Evolutionary conservation across 2,329 filamentous ascomycete species (phyloP).

Genomic region (Ophiostoma sp.): DNA sequence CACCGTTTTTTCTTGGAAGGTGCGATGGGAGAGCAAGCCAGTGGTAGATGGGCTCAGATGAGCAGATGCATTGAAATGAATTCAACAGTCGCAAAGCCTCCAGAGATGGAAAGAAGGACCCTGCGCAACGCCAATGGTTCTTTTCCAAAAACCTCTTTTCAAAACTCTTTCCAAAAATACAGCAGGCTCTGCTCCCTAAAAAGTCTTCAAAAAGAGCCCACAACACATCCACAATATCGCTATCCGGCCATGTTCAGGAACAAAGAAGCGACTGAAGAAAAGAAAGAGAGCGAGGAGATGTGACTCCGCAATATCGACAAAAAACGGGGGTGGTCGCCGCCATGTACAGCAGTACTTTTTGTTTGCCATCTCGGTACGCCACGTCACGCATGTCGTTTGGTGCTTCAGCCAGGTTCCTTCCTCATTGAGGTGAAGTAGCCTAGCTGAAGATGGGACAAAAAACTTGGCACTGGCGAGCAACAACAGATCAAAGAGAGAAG

Average conservation of each 20-base stretch:
- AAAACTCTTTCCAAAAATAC: background rate
- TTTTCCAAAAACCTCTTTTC: background rate
- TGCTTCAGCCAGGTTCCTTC: background rate
- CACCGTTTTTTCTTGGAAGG: background rate
- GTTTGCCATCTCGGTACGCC: background rate
- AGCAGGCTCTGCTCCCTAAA: background rate
- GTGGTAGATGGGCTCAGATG: background rate
- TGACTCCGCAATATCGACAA: constrained; percentile 4
- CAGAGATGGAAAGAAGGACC: background rate
- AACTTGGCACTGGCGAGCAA: background rate
- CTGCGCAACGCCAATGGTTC: background rate
- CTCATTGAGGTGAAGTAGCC: background rate
- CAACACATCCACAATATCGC: background rate
- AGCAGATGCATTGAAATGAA: background rate
- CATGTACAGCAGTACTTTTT: background rate
- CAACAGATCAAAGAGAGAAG: background rate
- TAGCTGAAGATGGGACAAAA: background rate
- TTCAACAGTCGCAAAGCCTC: background rate
- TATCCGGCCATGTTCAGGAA: background rate
- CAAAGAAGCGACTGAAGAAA: background rate
- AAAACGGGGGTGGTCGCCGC: background rate
- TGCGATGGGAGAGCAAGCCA: background rate
- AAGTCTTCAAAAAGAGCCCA: constrained; percentile 2
- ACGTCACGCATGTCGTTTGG: background rate
- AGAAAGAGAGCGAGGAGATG: background rate